Percentiles rank a stretch among this genome's conserved stretches.
Conservation (phyloP, 2,329 filamentous ascomycete genomes). For the Chaetomiaceae sp. region DNA sequence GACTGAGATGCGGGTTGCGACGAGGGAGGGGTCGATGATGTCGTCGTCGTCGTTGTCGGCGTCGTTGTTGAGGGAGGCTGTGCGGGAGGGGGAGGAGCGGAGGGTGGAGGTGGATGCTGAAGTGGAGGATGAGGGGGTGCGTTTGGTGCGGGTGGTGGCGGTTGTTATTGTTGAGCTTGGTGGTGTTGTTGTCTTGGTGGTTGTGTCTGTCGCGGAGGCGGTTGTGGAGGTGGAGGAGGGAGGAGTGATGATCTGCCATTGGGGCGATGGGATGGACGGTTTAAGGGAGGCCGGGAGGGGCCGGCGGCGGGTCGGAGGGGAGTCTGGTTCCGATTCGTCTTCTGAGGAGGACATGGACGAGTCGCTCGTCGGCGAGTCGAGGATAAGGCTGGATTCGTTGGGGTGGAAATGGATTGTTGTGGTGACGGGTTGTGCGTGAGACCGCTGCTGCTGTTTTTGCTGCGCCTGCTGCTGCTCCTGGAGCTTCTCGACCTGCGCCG, state of each 20-base stretch:
- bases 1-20: slow-evolving; percentile 28
- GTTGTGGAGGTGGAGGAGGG: slow-evolving; percentile 29
- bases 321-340: slow-evolving; percentile 20
- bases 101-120: slow-evolving; percentile 16
- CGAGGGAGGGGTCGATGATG: slow-evolving; percentile 23
- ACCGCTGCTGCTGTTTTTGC: not conserved
- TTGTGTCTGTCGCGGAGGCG: slow-evolving; percentile 17
- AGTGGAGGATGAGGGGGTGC: slow-evolving; percentile 11
- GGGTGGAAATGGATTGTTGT: slow-evolving; percentile 21
- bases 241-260: slow-evolving; percentile 46
- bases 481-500: slow-evolving; percentile 21
- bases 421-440: not conserved
- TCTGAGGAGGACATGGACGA: slow-evolving; percentile 17
- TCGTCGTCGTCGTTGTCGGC: too few relatives aligned
- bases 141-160: not conserved
- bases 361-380: slow-evolving; percentile 27
- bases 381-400: slow-evolving; percentile 24
- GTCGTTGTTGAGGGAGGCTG: too few relatives aligned
- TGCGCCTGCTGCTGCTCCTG: slow-evolving; percentile 23
- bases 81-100: slow-evolving; percentile 18
- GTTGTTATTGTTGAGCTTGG: not conserved
- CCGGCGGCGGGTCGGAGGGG: slow-evolving; percentile 21
- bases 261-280: slow-evolving; percentile 39
- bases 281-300: slow-evolving; percentile 34
- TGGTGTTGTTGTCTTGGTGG: not conserved